Evolutionary conservation across 2,329 filamentous ascomycete species (phyloP).

Genomic region (Annulohypoxylon truncatum): DNA sequence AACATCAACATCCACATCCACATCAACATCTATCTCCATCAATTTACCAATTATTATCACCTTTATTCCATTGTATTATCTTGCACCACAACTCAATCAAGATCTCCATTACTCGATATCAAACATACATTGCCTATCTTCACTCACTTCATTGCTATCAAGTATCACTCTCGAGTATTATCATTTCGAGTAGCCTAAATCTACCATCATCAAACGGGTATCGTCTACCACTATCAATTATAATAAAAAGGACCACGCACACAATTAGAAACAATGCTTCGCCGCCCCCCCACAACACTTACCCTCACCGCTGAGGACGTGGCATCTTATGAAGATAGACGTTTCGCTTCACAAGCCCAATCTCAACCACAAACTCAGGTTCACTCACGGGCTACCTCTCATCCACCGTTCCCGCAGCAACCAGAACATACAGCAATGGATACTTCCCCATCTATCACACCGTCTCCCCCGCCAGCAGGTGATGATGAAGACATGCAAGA

Average conservation of each 20-base stretch:
- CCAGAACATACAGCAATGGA: conserved; percentile 40
- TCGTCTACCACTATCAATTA: not conserved
- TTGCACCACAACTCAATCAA: conserved; percentile 2
- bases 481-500: conserved; percentile 47
- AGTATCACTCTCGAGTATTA: not conserved
- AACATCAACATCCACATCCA: not conserved
- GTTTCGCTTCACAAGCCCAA: conserved; percentile 50
- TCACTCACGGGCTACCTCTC: conserved; percentile 41
- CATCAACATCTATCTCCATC: not conserved
- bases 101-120: conserved; percentile 1
- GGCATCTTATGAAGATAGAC: conserved; percentile 74
- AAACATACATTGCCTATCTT: not conserved
- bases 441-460: conserved; percentile 34
- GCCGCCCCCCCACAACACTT: conserved; percentile 74
- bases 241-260: not conserved
- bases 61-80: not conserved
- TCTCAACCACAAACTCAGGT: conserved; percentile 14
- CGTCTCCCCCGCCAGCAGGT: conserved; percentile 15
- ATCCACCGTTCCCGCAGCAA: conserved; percentile 5
- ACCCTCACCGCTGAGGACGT: conserved; percentile 77
- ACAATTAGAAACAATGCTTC: conserved; percentile 64
- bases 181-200: not conserved
- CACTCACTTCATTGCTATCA: not conserved
- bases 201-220: not conserved
- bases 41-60: too few species aligned